Percentiles rank a stretch among this genome's conserved stretches.
phyloP scores from a whole-genome alignment of 2,329 filamentous ascomycete species.

The Xylariales sp. region DNA sequence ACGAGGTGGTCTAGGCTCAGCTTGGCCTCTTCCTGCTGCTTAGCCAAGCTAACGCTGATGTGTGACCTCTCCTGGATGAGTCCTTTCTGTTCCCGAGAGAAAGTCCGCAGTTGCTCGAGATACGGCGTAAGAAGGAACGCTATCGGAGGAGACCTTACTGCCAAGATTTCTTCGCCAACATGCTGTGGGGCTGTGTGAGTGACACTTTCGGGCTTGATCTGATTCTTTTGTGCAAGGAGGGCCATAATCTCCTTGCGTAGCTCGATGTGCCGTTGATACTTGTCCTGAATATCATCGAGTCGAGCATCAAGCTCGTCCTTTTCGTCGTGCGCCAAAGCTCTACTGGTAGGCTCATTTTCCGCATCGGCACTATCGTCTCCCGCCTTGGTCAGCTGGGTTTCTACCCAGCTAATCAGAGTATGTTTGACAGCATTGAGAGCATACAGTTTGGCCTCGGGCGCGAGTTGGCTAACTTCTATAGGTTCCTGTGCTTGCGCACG shows the following conservation, averaged over 20 bases:
- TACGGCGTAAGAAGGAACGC: conserved; percentile 51
- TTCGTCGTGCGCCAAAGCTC: conserved; percentile 7
- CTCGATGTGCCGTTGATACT: conserved; percentile 50
- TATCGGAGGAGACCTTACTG: neutral
- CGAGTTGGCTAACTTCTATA: conserved; percentile 28
- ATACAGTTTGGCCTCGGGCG: conserved; percentile 36
- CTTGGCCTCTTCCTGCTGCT: conserved; percentile 45
- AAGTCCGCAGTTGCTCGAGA: conserved; percentile 45
- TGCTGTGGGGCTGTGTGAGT: neutral
- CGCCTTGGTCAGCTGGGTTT: conserved; percentile 54
- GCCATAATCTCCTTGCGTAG: conserved; percentile 44
- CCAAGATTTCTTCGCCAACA: neutral
- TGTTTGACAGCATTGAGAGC: conserved; percentile 54
- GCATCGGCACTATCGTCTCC: conserved; percentile 28
- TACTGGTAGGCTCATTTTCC: conserved; percentile 5
- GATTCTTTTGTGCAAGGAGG: conserved; percentile 25
- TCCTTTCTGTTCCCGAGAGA: conserved; percentile 53
- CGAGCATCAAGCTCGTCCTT: conserved; percentile 30
- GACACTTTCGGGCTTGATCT: conserved; percentile 9
- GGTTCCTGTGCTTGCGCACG: conserved; percentile 37
- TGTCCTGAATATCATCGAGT: conserved; percentile 44
- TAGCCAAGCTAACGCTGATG: conserved; percentile 43
- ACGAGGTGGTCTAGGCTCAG: conserved; percentile 49
- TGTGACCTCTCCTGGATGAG: conserved; percentile 56
- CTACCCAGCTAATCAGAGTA: conserved; percentile 62